Evolutionary conservation across 2,329 filamentous ascomycete genomes (phyloP), one percentile per base, ranked within the genome.

Genomic region (Thelonectria rubi): DNA sequence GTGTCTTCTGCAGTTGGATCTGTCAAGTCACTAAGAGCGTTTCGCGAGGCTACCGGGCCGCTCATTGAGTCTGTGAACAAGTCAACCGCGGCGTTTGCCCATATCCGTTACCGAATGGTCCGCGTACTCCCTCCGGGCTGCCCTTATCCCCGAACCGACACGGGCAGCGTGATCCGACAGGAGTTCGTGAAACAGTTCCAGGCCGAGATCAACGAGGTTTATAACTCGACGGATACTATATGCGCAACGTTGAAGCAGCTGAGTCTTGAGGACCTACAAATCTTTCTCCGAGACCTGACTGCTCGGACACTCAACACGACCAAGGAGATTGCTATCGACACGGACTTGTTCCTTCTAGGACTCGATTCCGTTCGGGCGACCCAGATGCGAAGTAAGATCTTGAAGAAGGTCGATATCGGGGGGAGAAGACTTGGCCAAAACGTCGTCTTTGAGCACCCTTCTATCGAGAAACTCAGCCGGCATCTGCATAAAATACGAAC

Each of bases 341-440:
- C 80, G 0, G 87, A 89, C 70, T 84, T 90, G 67, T 89, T 88
- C 71, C 72, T 78, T 0, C 73, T 80, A 4, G 86, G 86, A 0
- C 76, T 88, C 3, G 87, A 89, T 72, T 86, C 82, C 24, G 71
- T 89, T 40, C 83, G 86, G 65, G 82, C 85, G 0, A 85, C 86
- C 17, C 80, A 82, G 54, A 80, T 87, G 54, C 80, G 86, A 59
- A 78, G 79, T 11, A 74, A 77, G 8, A 81, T 90, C 21, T 72
- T 84, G 30, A 81, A 80, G 46, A 77, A 81, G 0, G 70, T 89
- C 2, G 78, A 86, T 37, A 65, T 85, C 8, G 77, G 79, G 6
- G 79, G 79, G 0, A 74, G 79, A 10, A 74, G 76, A 26, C 72
- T 88, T 2, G 79, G 80, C 0, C 81, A 84, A 48, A 89, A 87